Evolutionary conservation across 2,329 filamentous ascomycete species (phyloP).

Genomic region (Sporothrix curviconia): DNA sequence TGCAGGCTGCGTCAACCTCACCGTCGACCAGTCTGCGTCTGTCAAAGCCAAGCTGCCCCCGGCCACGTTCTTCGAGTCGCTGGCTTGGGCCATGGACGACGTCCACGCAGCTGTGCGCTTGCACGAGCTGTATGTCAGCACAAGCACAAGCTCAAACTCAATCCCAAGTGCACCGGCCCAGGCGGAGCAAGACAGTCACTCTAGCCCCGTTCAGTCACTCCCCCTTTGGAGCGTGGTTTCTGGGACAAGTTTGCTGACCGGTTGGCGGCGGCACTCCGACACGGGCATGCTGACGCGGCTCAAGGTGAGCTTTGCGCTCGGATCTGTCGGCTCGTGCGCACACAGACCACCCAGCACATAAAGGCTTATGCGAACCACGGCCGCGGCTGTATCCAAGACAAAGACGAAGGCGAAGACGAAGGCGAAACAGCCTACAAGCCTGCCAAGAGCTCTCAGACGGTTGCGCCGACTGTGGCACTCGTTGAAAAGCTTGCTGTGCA

Average conservation of each 20-base stretch:
- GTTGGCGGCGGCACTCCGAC: constrained; percentile 8
- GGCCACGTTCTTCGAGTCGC: constrained; percentile 21
- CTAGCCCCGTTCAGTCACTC: too few relatives aligned
- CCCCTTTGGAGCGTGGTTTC: constrained; percentile 20
- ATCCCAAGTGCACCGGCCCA: not conserved
- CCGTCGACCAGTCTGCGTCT: not conserved
- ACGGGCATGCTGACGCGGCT: constrained; percentile 7
- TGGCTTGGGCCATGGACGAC: constrained; percentile 22
- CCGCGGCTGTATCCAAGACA: not conserved
- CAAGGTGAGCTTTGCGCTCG: constrained; percentile 13
- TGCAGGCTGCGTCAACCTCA: not conserved
- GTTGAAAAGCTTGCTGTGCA: constrained; percentile 19
- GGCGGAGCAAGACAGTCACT: too few relatives aligned
- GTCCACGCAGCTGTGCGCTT: constrained; percentile 18
- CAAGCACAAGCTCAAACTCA: not conserved
- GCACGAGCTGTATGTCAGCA: constrained; percentile 17
- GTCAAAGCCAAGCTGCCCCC: constrained; percentile 2
- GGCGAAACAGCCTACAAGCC: not conserved
- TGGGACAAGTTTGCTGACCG: constrained; percentile 22
- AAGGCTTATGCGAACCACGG: not conserved
- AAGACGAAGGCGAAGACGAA: not conserved
- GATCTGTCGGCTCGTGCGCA: constrained; percentile 6
- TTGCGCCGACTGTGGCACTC: constrained; percentile 17
- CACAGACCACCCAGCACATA: not conserved
- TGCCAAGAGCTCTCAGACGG: not conserved